These are phyloP conservation scores for Citeromyces siamensis DNA, from an alignment of 1,139 yeast species.

Conservation along the genomic window DNA sequence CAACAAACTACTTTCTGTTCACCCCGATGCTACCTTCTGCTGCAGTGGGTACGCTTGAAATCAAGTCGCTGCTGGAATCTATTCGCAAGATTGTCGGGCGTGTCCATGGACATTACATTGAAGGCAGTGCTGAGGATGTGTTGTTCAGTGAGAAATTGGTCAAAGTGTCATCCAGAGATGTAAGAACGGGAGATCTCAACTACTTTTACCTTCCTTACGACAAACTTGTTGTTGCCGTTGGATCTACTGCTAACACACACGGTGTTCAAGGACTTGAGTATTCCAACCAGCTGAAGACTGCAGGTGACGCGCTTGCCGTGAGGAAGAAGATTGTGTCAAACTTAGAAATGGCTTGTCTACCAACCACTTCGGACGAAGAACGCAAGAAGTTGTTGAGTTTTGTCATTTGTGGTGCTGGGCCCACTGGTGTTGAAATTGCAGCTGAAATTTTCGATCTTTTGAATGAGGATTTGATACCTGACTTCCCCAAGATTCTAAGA, in stretches of 20 bases:
- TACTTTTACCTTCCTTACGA: slow-evolving; percentile 51
- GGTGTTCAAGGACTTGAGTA: slow-evolving; percentile 53
- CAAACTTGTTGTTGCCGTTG: slow-evolving; percentile 50
- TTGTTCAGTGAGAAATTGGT: slow-evolving; percentile 37
- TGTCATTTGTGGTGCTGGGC: slow-evolving; percentile 64
- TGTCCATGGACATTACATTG: slow-evolving; percentile 42
- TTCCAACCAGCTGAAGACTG: slow-evolving; percentile 46
- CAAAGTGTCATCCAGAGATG: slow-evolving; percentile 31
- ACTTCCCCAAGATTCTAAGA: slow-evolving; percentile 43
- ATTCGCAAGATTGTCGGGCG: slow-evolving; percentile 35
- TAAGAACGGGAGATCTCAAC: slow-evolving; percentile 22
- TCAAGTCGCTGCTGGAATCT: slow-evolving; percentile 43
- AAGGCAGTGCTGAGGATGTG: slow-evolving; percentile 40
- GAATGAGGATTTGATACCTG: slow-evolving; percentile 41
- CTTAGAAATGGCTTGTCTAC: slow-evolving; percentile 46
- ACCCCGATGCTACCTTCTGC: slow-evolving; percentile 51
- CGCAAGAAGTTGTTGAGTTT: slow-evolving; percentile 43
- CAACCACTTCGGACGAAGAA: slow-evolving; percentile 46
- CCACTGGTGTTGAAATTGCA: slow-evolving; percentile 61
- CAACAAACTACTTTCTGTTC: slow-evolving; percentile 46
- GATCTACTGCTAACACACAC: slow-evolving; percentile 51
- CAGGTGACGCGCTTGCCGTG: slow-evolving; percentile 49
- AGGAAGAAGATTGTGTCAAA: slow-evolving; percentile 39
- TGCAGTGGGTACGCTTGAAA: slow-evolving; percentile 45
- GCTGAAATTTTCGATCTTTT: slow-evolving; percentile 50